Evolutionary conservation across 441 rosid species (phyloP).

Genomic region (Flueggea neowawraea): DNA sequence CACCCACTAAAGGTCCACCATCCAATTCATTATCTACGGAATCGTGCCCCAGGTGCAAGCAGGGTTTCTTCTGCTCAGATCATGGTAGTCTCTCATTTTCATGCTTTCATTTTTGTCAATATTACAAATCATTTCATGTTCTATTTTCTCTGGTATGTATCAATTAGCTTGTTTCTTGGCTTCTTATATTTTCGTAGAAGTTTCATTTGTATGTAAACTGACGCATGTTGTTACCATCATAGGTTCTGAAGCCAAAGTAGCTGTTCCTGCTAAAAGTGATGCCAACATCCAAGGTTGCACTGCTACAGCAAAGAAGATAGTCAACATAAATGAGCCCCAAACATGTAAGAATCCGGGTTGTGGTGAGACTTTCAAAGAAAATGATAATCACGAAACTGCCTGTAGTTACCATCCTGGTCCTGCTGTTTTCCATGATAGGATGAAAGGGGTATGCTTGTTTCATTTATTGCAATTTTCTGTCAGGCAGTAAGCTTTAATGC

Average conservation of each 20-base stretch:
- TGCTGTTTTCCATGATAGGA: conserved; percentile 83
- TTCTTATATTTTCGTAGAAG: background rate
- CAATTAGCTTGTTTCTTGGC: background rate
- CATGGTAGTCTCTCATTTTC: conserved; percentile 51
- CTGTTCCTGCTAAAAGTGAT: conserved; percentile 33
- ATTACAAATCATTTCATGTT: background rate
- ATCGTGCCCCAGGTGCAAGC: conserved; percentile 80
- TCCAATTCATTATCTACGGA: conserved; percentile 46
- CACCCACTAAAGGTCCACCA: conserved; percentile 29
- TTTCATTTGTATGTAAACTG: conserved; percentile 12
- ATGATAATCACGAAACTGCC: conserved; percentile 78
- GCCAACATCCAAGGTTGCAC: conserved; percentile 18
- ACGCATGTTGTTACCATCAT: conserved; percentile 9
- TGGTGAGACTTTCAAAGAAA: conserved; percentile 78
- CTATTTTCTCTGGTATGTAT: background rate
- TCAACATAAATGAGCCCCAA: conserved; percentile 74
- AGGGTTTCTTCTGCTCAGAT: conserved; percentile 97
- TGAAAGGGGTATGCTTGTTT: conserved; percentile 58
- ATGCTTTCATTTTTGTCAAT: conserved; percentile 6
- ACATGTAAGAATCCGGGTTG: conserved; percentile 86
- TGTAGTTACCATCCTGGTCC: conserved; percentile 97
- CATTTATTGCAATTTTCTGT: background rate
- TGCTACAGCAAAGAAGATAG: conserved; percentile 38
- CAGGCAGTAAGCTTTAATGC: background rate
- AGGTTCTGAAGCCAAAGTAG: conserved; percentile 64